phyloP scores from a whole-genome alignment of 176 grass and related monocot genomes.

The Carex scoparia region DNA sequence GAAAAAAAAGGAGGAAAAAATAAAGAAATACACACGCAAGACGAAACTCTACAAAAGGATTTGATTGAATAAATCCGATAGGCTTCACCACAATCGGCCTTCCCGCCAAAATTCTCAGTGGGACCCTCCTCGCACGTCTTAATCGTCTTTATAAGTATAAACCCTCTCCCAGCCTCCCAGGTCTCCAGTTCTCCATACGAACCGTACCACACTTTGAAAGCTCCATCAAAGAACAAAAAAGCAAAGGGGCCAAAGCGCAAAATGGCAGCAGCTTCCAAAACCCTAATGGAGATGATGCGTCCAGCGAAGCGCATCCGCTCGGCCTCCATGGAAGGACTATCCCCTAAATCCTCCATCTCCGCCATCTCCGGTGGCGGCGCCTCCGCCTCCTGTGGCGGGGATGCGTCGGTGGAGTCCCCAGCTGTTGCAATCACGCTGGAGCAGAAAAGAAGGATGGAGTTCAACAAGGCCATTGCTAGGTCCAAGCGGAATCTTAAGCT shows the following conservation, averaged over 20 bases:
- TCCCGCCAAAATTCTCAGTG: conserved; percentile 29
- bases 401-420: conserved; percentile 4
- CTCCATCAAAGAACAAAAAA: neutral
- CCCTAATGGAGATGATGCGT: conserved; percentile 55
- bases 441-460: conserved; percentile 58
- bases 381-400: neutral
- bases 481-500: conserved; percentile 52
- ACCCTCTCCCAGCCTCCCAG: neutral
- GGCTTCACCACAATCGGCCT: neutral
- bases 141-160: neutral
- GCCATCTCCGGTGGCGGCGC: neutral
- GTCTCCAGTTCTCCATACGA: neutral
- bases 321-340: neutral
- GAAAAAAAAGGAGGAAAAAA: neutral
- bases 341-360: conserved; percentile 27
- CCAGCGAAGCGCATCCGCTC: conserved; percentile 68
- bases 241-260: conserved; percentile 17
- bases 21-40: neutral
- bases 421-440: conserved; percentile 33
- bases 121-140: no score
- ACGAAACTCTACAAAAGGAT: neutral
- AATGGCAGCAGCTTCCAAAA: conserved; percentile 55
- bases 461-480: conserved; percentile 69
- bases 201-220: neutral
- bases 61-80: neutral